These are phyloP conservation scores for Exserohilum rostratum DNA, from an alignment of 2,329 filamentous ascomycete genomes.

Conservation along the genomic window DNA sequence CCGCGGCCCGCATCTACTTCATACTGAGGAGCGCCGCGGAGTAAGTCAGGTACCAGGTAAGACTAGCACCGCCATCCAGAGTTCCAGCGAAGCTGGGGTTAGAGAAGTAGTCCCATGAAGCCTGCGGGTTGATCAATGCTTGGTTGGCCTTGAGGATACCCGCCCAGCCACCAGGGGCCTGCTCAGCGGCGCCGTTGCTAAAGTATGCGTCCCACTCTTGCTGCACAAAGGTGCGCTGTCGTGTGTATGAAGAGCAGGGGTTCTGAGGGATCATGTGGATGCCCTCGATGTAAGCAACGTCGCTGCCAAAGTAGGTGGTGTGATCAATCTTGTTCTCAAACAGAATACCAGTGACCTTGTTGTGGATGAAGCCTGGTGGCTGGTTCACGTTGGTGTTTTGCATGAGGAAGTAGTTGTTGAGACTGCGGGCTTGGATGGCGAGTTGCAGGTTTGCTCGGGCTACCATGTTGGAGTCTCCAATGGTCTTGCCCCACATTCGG, in stretches of 20 bases:
- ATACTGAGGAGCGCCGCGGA: constrained; percentile 37
- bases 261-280: constrained; percentile 87
- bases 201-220: constrained; percentile 77
- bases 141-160: constrained; percentile 85
- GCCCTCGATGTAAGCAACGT: constrained; percentile 70
- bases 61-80: constrained; percentile 78
- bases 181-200: constrained; percentile 67
- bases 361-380: constrained; percentile 77
- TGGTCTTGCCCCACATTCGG: constrained; percentile 91
- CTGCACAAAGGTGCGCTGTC: constrained; percentile 72
- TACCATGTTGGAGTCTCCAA: constrained; percentile 78
- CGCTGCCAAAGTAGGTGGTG: constrained; percentile 79
- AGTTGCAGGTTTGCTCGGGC: constrained; percentile 83
- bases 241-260: constrained; percentile 71
- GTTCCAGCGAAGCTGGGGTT: constrained; percentile 69
- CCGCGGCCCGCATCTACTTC: too few relatives aligned
- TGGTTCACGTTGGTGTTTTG: constrained; percentile 72
- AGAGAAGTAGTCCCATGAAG: constrained; percentile 78
- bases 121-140: constrained; percentile 73
- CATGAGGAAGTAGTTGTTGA: constrained; percentile 87
- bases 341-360: constrained; percentile 74
- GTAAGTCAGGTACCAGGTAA: constrained; percentile 49
- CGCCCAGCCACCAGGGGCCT: constrained; percentile 78
- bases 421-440: constrained; percentile 72
- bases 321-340: constrained; percentile 99